phyloP scores from a whole-genome alignment of 83 land plant genomes.

The Picea mariana region DNA sequence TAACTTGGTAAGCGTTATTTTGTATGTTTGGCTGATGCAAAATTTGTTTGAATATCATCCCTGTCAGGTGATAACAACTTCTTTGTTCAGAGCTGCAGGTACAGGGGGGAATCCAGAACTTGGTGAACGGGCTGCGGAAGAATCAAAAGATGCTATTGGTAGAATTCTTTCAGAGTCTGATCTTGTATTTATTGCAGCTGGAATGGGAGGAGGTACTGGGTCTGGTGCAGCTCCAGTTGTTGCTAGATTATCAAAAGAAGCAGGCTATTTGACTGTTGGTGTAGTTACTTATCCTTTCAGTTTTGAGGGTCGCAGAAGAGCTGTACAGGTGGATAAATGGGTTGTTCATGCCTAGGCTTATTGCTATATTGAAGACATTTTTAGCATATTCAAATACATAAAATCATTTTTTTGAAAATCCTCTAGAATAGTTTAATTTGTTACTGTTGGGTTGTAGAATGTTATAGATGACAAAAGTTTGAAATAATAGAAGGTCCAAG shows the following conservation, averaged over 20 bases:
- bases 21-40: no score
- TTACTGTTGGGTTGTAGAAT: no score
- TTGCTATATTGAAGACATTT: not conserved
- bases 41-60: no score
- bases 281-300: slow-evolving; percentile 98
- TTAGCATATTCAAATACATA: not conserved
- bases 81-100: slow-evolving; percentile 42
- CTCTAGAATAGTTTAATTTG: not conserved
- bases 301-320: slow-evolving; percentile 93
- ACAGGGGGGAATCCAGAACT: slow-evolving; percentile 83
- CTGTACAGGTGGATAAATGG: slow-evolving; percentile 64
- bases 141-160: slow-evolving; percentile 74
- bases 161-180: slow-evolving; percentile 67
- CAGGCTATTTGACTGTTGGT: slow-evolving; percentile 90
- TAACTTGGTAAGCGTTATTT: no score
- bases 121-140: slow-evolving; percentile 81
- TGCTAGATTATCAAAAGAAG: slow-evolving; percentile 86
- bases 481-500: no score
- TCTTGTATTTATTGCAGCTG: slow-evolving; percentile 91
- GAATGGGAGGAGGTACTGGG: slow-evolving; percentile 99
- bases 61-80: no score
- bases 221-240: slow-evolving; percentile 97
- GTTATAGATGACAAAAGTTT: no score
- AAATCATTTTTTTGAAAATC: not conserved
- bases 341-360: not conserved